phyloP scores from a whole-genome alignment of 2,329 filamentous ascomycete species.

The Waltergamsia citrina region DNA sequence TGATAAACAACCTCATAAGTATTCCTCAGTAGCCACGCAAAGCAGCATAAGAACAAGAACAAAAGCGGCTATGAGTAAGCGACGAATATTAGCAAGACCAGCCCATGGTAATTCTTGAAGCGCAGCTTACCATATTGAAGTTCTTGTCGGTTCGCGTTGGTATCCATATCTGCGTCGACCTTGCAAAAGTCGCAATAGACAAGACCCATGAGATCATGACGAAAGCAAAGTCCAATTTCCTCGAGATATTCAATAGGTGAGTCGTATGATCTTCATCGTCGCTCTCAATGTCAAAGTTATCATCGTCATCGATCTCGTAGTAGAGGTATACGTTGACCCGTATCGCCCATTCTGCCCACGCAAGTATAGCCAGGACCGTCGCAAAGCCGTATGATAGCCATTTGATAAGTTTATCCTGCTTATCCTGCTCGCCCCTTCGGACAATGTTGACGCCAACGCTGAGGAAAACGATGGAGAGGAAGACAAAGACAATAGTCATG shows the following conservation, averaged over 20 bases:
- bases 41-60: constrained; percentile 12
- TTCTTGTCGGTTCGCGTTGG: neutral
- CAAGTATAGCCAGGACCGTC: constrained; percentile 8
- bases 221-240: constrained; percentile 3
- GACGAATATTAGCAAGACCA: too few relatives aligned
- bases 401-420: constrained; percentile 8
- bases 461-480: constrained; percentile 14
- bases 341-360: constrained; percentile 10
- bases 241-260: neutral
- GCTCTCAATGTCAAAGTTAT: neutral
- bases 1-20: constrained; percentile 12
- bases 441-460: constrained; percentile 11
- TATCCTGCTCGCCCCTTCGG: constrained; percentile 3
- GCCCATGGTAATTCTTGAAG: too few relatives aligned
- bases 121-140: neutral
- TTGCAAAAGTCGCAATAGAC: neutral
- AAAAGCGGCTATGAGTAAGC: constrained; percentile 11
- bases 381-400: constrained; percentile 8
- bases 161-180: constrained; percentile 1
- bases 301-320: neutral
- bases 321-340: constrained; percentile 6
- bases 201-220: neutral
- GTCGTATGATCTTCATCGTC: neutral
- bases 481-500: constrained; percentile 10
- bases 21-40: constrained; percentile 14